Evolutionary conservation across 257 asterid genomes (phyloP).

Genomic region (Solanum piurae): DNA sequence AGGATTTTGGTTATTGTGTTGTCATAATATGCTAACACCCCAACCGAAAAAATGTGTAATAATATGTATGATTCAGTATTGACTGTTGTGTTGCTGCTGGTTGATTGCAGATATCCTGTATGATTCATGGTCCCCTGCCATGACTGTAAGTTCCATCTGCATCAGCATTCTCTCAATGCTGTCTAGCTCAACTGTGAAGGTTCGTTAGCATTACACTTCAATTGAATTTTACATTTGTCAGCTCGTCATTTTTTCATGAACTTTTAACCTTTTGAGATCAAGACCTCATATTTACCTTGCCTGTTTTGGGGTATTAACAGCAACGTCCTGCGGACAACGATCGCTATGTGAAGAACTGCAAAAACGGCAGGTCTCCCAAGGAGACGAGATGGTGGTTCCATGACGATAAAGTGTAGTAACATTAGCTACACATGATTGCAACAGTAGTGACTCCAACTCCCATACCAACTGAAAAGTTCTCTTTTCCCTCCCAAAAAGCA

Average conservation of each 20-base stretch:
- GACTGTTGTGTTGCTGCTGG: neutral
- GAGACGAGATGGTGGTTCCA: slow-evolving; percentile 99
- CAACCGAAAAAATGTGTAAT: neutral
- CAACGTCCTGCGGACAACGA: slow-evolving; percentile 95
- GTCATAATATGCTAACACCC: neutral
- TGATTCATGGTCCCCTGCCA: slow-evolving; percentile 99
- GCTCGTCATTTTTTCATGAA: neutral
- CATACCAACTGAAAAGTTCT: neutral
- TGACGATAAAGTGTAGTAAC: slow-evolving; percentile 79
- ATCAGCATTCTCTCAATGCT: slow-evolving; percentile 97
- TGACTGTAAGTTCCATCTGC: slow-evolving; percentile 95
- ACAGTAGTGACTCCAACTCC: slow-evolving; percentile 4
- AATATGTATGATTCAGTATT: neutral
- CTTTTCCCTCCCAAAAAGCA: neutral
- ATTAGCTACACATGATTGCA: slow-evolving; percentile 10
- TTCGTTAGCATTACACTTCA: slow-evolving; percentile 5
- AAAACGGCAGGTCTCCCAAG: slow-evolving; percentile 89
- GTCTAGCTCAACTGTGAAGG: slow-evolving; percentile 93
- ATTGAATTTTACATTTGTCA: neutral
- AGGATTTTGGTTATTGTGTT: neutral
- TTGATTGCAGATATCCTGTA: slow-evolving; percentile 62
- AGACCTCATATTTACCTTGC: neutral
- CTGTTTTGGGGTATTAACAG: slow-evolving; percentile 26
- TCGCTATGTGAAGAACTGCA: slow-evolving; percentile 94
- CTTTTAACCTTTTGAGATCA: neutral